Percentiles rank a stretch among this genome's conserved stretches.
phyloP scores from a whole-genome alignment of 2,329 filamentous ascomycete species.

The Penicillium hesseltinei region DNA sequence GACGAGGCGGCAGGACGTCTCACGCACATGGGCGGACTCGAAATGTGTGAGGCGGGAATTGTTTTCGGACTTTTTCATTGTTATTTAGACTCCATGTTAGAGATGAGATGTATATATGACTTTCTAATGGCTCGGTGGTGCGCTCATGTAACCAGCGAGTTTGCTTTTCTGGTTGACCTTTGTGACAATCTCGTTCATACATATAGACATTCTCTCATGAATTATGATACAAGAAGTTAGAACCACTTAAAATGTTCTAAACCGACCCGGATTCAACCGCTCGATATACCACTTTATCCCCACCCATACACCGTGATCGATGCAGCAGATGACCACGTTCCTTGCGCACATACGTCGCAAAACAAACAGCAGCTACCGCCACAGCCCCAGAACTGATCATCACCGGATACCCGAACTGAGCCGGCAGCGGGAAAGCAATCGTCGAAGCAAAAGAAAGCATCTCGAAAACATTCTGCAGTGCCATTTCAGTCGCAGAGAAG shows the following conservation, averaged over 20 bases:
- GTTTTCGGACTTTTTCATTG: conserved; percentile 35
- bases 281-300: conserved; percentile 16
- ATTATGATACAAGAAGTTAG: background rate
- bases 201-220: background rate
- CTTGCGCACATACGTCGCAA: conserved; percentile 57
- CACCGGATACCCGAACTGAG: conserved; percentile 64
- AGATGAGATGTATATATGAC: conserved; percentile 1
- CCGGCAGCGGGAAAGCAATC: conserved; percentile 61
- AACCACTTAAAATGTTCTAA: background rate
- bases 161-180: background rate
- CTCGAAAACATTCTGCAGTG: conserved; percentile 69
- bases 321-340: conserved; percentile 63
- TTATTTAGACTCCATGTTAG: conserved; percentile 23
- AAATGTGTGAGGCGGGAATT: conserved; percentile 34
- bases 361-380: conserved; percentile 37
- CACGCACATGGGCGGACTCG: conserved; percentile 37
- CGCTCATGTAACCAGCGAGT: background rate
- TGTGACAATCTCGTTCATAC: background rate
- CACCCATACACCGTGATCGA: conserved; percentile 19
- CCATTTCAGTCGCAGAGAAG: conserved; percentile 68
- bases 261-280: background rate
- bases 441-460: conserved; percentile 65
- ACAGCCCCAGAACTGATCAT: conserved; percentile 53
- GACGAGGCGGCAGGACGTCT: conserved; percentile 34
- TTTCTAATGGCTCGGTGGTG: background rate